Conservation (phyloP, 148 eudicot genomes). For the Vaccinium vitisidaea region DNA sequence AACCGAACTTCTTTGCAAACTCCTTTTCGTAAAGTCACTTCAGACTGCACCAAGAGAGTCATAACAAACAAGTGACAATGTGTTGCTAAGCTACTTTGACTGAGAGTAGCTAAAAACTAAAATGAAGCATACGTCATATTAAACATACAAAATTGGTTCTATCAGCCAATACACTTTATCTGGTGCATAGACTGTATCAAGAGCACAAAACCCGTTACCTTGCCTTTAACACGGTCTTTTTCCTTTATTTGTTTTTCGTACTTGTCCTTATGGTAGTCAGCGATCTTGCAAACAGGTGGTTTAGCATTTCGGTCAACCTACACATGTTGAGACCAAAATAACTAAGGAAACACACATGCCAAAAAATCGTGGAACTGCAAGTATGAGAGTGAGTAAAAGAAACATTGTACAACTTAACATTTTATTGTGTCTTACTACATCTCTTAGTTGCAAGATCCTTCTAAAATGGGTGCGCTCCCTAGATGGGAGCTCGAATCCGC, state of each 20-base stretch:
- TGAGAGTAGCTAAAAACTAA: background rate
- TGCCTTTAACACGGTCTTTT: conserved; percentile 60
- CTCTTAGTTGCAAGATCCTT: too few species aligned
- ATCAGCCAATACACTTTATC: conserved; percentile 10
- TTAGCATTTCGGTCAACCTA: conserved; percentile 61
- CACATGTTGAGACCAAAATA: background rate
- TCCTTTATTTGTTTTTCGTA: conserved; percentile 47
- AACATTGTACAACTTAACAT: background rate
- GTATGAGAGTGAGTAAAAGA: background rate
- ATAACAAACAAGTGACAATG: conserved; percentile 6
- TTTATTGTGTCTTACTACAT: too few species aligned
- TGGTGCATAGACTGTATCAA: background rate
- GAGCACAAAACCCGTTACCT: conserved; percentile 38
- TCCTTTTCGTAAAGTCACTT: conserved; percentile 48
- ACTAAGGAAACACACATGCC: background rate
- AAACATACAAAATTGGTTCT: background rate
- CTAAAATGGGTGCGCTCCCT: too few species aligned
- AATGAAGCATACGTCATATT: conserved; percentile 1
- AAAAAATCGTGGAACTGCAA: background rate
- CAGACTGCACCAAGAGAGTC: conserved; percentile 47
- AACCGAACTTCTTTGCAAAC: conserved; percentile 63
- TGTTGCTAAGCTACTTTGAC: background rate
- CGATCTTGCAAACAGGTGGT: conserved; percentile 79
- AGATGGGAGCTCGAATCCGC: too few species aligned
- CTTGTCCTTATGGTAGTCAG: conserved; percentile 64